phyloP scores from a whole-genome alignment of 1,284 basidiomycete genomes.

The Trichosporon asahii region DNA sequence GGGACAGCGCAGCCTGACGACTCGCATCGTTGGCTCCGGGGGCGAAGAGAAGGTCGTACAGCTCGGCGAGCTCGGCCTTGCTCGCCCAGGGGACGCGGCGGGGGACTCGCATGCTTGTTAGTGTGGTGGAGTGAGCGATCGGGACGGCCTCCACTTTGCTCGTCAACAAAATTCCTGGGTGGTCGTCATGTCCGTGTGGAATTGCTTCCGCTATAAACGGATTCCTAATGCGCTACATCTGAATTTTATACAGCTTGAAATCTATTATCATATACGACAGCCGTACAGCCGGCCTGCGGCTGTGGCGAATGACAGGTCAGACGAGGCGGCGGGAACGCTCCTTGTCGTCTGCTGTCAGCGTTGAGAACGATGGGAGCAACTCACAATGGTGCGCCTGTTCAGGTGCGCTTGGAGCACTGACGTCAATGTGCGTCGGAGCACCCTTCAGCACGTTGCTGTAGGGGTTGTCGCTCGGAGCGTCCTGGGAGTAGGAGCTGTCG shows the following conservation, averaged over 20 bases:
- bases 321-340: not conserved
- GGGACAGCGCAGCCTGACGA: slow-evolving; percentile 63
- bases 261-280: not conserved
- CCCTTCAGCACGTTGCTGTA: not conserved
- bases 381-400: not conserved
- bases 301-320: not conserved
- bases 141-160: not conserved
- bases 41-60: slow-evolving; percentile 74
- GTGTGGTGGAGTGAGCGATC: not conserved
- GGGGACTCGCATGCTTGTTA: slow-evolving; percentile 66
- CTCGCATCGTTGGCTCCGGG: slow-evolving; percentile 62
- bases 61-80: slow-evolving; percentile 68
- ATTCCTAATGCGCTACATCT: not conserved
- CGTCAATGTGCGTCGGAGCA: not conserved
- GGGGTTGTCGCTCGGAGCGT: not conserved
- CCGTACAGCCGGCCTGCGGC: not conserved
- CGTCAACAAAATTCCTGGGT: slow-evolving; percentile 9
- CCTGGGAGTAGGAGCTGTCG: not conserved
- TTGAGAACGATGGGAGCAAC: not conserved
- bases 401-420: not conserved
- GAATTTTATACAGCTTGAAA: not conserved
- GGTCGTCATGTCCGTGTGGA: not conserved
- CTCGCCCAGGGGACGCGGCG: slow-evolving; percentile 79
- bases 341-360: not conserved
- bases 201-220: not conserved